Evolutionary conservation across 805 yeast species (phyloP).

Genomic region (Kodamaea leandrae): DNA sequence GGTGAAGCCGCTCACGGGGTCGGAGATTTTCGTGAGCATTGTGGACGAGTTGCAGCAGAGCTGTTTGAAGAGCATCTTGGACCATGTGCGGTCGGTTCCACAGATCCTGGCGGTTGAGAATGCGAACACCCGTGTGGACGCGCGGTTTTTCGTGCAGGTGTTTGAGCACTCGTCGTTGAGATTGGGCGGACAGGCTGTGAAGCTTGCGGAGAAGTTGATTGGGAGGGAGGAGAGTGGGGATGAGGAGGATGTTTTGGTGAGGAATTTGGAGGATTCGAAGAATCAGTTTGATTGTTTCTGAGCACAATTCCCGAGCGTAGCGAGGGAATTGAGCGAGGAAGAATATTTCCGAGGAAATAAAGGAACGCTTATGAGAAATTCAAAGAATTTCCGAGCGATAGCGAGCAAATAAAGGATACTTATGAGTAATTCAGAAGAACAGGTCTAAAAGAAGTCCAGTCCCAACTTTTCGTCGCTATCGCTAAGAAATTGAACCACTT

Average conservation of each 20-base stretch:
- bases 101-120: conserved; percentile 15
- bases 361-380: too few relatives aligned
- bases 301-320: conserved; percentile 1
- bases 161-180: conserved; percentile 36
- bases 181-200: conserved; percentile 31
- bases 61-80: conserved; percentile 33
- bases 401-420: too few relatives aligned
- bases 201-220: conserved; percentile 12
- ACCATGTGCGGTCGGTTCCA: conserved; percentile 25
- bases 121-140: conserved; percentile 35
- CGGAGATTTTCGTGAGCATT: conserved; percentile 33
- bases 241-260: conserved; percentile 22
- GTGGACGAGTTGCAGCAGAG: conserved; percentile 39
- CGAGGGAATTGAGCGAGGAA: too few relatives aligned
- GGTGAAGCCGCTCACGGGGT: conserved; percentile 40
- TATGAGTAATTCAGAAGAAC: too few relatives aligned
- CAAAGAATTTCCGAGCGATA: too few relatives aligned
- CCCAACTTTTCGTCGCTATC: too few relatives aligned
- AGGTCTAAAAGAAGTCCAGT: too few relatives aligned
- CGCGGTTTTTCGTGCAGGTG: conserved; percentile 37
- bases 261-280: conserved; percentile 26
- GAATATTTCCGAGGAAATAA: too few relatives aligned
- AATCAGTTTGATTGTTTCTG: conserved; percentile 36
- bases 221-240: conserved; percentile 13
- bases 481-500: too few relatives aligned